Evolutionary conservation across 108 stramenopile species (phyloP).

Genomic region (Aurantiochytrium sp.): DNA sequence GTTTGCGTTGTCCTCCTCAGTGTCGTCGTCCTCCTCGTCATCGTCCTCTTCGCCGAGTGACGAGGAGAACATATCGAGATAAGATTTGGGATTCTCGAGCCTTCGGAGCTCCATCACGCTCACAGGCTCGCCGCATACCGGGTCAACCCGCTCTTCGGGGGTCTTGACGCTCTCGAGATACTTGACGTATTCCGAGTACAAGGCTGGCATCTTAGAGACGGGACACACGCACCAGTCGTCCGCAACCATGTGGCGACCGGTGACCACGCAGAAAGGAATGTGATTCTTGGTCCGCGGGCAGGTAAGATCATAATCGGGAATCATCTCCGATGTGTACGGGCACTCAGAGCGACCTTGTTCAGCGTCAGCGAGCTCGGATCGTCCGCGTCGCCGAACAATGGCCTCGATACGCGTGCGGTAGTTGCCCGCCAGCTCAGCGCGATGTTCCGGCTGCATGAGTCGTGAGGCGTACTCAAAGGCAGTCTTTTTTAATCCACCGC

Average conservation of each 20-base stretch:
- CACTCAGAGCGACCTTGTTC: background rate
- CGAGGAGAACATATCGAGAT: background rate
- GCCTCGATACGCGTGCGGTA: slow-evolving; percentile 56
- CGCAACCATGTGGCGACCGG: slow-evolving; percentile 57
- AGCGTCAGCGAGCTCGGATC: slow-evolving; percentile 32
- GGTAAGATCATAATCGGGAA: slow-evolving; percentile 40
- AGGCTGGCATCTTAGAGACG: slow-evolving; percentile 47
- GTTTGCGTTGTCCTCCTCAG: background rate
- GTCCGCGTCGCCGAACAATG: slow-evolving; percentile 49
- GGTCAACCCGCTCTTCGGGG: slow-evolving; percentile 23
- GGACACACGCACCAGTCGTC: slow-evolving; percentile 63
- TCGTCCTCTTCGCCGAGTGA: background rate
- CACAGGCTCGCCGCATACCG: slow-evolving; percentile 11
- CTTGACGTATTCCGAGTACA: slow-evolving; percentile 44
- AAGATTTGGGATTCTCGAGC: background rate
- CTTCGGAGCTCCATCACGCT: background rate
- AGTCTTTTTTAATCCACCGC: slow-evolving; percentile 45
- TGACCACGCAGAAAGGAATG: slow-evolving; percentile 56
- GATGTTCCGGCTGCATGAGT: slow-evolving; percentile 48
- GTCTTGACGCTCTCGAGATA: slow-evolving; percentile 38
- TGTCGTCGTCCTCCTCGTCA: background rate
- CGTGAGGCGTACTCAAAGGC: slow-evolving; percentile 49
- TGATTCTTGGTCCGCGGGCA: slow-evolving; percentile 56
- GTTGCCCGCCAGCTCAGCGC: slow-evolving; percentile 42
- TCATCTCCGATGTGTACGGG: slow-evolving; percentile 12